These are phyloP conservation scores for Fulvia fulva DNA, from an alignment of 2,329 filamentous ascomycete genomes.

Conservation along the genomic window DNA sequence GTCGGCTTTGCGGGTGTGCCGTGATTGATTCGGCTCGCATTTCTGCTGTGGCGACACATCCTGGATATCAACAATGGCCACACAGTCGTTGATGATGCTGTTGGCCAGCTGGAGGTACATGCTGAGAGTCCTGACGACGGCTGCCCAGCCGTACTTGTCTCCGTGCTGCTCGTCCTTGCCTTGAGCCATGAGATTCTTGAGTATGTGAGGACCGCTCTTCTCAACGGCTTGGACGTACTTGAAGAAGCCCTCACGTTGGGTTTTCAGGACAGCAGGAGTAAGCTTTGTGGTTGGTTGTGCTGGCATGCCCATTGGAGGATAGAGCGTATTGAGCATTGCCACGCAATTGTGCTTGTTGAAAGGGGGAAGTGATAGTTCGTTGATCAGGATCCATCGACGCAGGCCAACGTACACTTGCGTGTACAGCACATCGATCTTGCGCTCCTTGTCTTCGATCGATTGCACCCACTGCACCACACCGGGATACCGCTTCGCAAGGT, in stretches of 20 bases:
- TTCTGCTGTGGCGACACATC: conserved; percentile 30
- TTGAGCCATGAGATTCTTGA: conserved; percentile 52
- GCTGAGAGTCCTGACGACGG: conserved; percentile 47
- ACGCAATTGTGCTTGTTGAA: conserved; percentile 64
- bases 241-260: conserved; percentile 60
- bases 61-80: conserved; percentile 44
- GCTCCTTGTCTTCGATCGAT: conserved; percentile 43
- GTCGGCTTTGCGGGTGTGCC: conserved; percentile 56
- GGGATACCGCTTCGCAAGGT: conserved; percentile 50
- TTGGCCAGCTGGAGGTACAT: conserved; percentile 58
- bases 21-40: conserved; percentile 18
- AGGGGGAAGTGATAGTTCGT: conserved; percentile 59
- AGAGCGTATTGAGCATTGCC: conserved; percentile 65
- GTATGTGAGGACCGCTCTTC: conserved; percentile 50
- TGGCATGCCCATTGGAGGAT: conserved; percentile 51
- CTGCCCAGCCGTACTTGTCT: conserved; percentile 55
- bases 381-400: conserved; percentile 63
- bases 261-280: conserved; percentile 49
- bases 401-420: conserved; percentile 59
- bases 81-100: conserved; percentile 59
- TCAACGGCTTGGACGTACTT: conserved; percentile 58
- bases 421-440: conserved; percentile 53
- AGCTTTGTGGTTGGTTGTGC: conserved; percentile 49
- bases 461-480: conserved; percentile 54
- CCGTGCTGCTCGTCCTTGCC: conserved; percentile 42